Evolutionary conservation across 2,329 filamentous ascomycete genomes (phyloP).

Genomic region (Botrytis paeoniae): DNA sequence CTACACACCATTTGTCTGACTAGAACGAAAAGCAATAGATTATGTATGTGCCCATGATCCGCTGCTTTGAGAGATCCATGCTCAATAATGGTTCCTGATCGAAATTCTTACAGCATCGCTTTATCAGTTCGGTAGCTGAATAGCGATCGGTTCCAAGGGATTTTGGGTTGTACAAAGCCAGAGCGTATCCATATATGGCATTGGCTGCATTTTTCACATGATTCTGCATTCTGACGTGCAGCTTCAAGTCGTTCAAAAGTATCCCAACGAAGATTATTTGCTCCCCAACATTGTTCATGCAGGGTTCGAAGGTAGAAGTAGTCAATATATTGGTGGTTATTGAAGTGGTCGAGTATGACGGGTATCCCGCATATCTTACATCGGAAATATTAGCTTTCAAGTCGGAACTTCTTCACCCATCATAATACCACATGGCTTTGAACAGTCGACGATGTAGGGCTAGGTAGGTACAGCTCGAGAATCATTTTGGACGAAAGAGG

Average conservation of each 20-base stretch:
- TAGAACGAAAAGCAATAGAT: neutral
- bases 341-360: neutral
- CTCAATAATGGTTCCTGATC: neutral
- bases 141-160: neutral
- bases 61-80: neutral
- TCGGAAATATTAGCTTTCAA: neutral
- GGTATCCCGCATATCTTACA: neutral
- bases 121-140: neutral
- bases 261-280: neutral
- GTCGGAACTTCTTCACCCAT: neutral
- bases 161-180: neutral
- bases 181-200: neutral
- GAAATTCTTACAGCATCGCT: neutral
- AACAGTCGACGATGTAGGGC: neutral
- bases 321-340: neutral
- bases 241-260: neutral
- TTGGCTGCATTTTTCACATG: neutral
- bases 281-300: neutral
- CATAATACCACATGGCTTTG: neutral
- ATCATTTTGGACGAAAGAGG: neutral
- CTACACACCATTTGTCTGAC: neutral
- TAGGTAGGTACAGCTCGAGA: neutral
- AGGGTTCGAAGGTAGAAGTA: neutral
- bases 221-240: neutral
- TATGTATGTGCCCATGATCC: neutral